Evolutionary conservation across 2,329 filamentous ascomycete species (phyloP).

Genomic region (Aspergillus neoniger): DNA sequence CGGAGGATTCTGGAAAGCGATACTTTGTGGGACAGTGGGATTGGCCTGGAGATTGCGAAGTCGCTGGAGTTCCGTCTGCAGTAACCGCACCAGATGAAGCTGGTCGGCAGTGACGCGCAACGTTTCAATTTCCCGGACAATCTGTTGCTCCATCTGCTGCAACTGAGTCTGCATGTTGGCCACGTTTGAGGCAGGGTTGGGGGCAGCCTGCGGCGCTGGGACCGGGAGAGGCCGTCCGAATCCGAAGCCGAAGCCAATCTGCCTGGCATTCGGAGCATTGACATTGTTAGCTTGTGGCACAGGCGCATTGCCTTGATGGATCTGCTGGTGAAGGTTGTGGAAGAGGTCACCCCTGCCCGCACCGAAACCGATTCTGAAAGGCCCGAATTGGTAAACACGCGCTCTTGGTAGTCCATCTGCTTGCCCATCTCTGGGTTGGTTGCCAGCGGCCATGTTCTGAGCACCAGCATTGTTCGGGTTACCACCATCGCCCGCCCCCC

Average conservation of each 20-base stretch:
- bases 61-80: constrained; percentile 68
- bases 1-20: constrained; percentile 16
- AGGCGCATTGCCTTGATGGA: constrained; percentile 54
- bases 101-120: constrained; percentile 68
- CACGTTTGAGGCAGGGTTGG: constrained; percentile 24
- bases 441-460: constrained; percentile 35
- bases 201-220: constrained; percentile 19
- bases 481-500: constrained; percentile 27
- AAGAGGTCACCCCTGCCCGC: constrained; percentile 62
- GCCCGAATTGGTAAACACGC: constrained; percentile 71
- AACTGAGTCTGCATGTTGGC: constrained; percentile 60
- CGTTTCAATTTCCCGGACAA: constrained; percentile 66
- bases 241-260: constrained; percentile 46
- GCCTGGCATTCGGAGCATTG: constrained; percentile 37
- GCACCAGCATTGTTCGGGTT: constrained; percentile 29
- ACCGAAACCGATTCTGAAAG: constrained; percentile 70
- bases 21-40: constrained; percentile 12
- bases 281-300: constrained; percentile 37
- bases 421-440: constrained; percentile 43
- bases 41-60: constrained; percentile 56
- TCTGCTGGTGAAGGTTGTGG: constrained; percentile 66
- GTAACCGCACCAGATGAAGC: constrained; percentile 64
- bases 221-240: constrained; percentile 38
- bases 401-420: constrained; percentile 50
- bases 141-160: constrained; percentile 66